Evolutionary conservation across 2,329 filamentous ascomycete genomes (phyloP).

Genomic region (Gnomoniopsis smithogilvyi): DNA sequence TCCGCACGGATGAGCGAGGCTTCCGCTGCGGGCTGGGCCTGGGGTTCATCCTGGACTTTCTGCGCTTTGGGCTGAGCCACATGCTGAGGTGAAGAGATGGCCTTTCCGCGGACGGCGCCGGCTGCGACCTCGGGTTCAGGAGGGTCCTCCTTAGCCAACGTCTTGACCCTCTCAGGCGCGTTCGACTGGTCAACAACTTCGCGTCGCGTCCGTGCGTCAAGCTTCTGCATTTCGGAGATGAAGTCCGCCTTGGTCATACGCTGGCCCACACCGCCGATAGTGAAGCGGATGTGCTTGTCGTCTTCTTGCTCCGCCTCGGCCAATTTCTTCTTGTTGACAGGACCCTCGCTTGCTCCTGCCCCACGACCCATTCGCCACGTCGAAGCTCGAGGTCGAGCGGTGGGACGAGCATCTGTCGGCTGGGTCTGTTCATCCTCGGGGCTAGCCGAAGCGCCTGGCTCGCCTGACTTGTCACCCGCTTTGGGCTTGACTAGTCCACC

Average conservation of each 20-base stretch:
- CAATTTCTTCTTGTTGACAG: constrained; percentile 38
- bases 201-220: constrained; percentile 63
- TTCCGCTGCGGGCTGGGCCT: not conserved
- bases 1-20: not conserved
- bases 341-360: constrained; percentile 30
- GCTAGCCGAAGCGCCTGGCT: constrained; percentile 17
- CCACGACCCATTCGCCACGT: constrained; percentile 21
- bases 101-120: constrained; percentile 8
- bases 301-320: constrained; percentile 54
- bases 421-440: constrained; percentile 19
- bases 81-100: constrained; percentile 9
- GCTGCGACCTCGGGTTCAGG: not conserved
- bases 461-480: constrained; percentile 24
- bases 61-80: not conserved
- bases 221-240: constrained; percentile 67
- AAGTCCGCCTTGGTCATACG: constrained; percentile 82
- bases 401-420: not conserved
- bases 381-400: not conserved
- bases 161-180: constrained; percentile 47
- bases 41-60: not conserved
- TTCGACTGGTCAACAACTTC: constrained; percentile 51
- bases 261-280: constrained; percentile 67
- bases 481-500: constrained; percentile 39
- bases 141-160: constrained; percentile 42
- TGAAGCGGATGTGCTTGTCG: constrained; percentile 72